Evolutionary conservation across 306 rosid genomes (phyloP), one percentile per base, ranked within the genome.

Genomic region (Inga laurina): DNA sequence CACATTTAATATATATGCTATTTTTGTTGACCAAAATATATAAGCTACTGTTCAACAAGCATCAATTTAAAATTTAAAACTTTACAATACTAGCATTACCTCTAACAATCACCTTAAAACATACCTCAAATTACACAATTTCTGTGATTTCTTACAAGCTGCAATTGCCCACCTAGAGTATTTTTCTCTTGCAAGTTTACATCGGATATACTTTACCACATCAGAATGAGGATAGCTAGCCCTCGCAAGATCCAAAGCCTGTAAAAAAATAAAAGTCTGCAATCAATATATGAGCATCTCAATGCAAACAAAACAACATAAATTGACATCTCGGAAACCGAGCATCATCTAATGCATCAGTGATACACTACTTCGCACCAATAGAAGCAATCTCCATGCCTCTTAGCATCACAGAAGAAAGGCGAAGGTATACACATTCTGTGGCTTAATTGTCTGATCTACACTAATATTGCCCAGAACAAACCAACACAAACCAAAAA

Each of bases 241-340:
- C 77, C 97, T 90, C 73, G 94, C 99, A 83, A 93, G 97, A 86
- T 96, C 96, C 93, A 96, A 86, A 84, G 99, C 98, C 99, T 96
- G 48, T 19, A 0, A 4, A 35, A 43, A 43, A 74, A 84, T 62
- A 54, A 3, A 32, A 30, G 71, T 65, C 32, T 54, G 54, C 24
- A 51, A 76, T 45, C 70, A 82, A 73, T 52, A 64, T 12, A 54
- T 49, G 51, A 74, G 57, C 78, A 54, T 39, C 27, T 64, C 48
- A 41, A 48, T 41, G 22, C 61, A 27, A 57, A 34, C 18, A 2
- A 14, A 67, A 67, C 44, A 66, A 11, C 72, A 34, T 10, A 66
- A 2, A 22, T 52, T 62, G 67, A 70, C 70, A 48, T 81, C 84
- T 48, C 15, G 59, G 37, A 75, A 72, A 48, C 72, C 9, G 37